Base-by-base conservation (phyloP, 2,329 filamentous ascomycete genomes). In the Botrytis byssoidea region DNA sequence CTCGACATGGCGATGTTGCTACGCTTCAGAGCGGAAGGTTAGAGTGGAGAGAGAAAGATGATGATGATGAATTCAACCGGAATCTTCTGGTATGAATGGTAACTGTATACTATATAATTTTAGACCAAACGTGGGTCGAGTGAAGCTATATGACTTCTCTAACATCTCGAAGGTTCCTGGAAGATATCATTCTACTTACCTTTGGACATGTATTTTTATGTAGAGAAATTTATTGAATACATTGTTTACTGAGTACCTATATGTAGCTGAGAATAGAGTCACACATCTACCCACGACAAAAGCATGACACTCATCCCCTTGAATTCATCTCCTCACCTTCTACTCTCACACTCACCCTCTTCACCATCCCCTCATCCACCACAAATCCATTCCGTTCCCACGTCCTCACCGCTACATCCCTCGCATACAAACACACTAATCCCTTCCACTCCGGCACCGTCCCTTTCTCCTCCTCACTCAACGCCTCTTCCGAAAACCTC, bases 361-460 rank as follows among this genome's bases (percentile, higher is more conserved):
- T 12, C 76, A 88, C 97, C 94, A 98, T 97, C 16, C 83, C 85
- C 79, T 92, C 87, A 82, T 98, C 94, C 16, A 88, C 84, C 75
- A 85, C 83, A 81, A 97, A 98, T 0, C 94, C 94, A 82, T 91
- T 88, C 79, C 85, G 88, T 79, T 84, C 83, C 89, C 94, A 98
- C 77, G 91, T 85, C 42, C 83, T 83, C 76, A 89, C 86, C 22
- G 92, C 89, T 46, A 85, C 82, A 72, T 87, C 86, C 83, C 97
- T 94, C 4, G 94, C 92, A 84, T 98, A 95, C 37, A 92, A 88
- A 80, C 94, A 90, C 12, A 95, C 85, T 61, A 97, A 85, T 0
- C 95, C 94, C 32, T 88, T 86, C 92, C 93, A 97, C 42, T 85
- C 85, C 40, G 87, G 85, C n/a, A 87, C 82, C 1, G 2, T 32